Evolutionary conservation across 768 basidiomycete species (phyloP).

Genomic region (Tephrocybe sp.): DNA sequence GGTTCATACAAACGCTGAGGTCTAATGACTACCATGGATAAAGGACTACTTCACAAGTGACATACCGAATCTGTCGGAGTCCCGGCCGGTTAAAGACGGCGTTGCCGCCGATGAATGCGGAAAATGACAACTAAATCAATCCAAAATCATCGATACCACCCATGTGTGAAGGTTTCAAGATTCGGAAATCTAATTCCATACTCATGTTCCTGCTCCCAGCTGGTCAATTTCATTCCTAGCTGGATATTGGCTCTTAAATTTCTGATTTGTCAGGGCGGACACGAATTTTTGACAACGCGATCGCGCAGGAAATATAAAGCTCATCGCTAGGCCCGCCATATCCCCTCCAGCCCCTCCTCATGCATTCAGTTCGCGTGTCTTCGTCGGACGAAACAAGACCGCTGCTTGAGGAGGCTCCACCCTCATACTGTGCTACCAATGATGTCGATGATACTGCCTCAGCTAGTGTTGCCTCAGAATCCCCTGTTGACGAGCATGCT

Average conservation of each 20-base stretch:
- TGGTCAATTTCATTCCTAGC: conserved; percentile 21
- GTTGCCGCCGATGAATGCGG: conserved; percentile 42
- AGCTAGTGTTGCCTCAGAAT: conserved; percentile 24
- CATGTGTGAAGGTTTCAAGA: conserved; percentile 33
- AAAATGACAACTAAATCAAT: conserved; percentile 36
- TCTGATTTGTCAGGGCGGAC: conserved; percentile 37
- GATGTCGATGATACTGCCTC: conserved; percentile 32
- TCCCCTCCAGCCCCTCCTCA: conserved; percentile 33
- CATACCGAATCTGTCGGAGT: conserved; percentile 30
- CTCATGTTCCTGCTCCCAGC: conserved; percentile 32
- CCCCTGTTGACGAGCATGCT: conserved; percentile 29
- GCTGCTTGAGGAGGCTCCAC: conserved; percentile 50
- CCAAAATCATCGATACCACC: conserved; percentile 15
- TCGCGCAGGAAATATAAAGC: conserved; percentile 28
- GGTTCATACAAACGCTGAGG: background rate
- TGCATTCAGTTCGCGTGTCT: conserved; percentile 44
- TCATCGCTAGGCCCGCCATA: conserved; percentile 15
- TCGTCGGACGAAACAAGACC: conserved; percentile 55
- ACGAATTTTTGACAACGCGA: conserved; percentile 27
- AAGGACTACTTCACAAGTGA: background rate
- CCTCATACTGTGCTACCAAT: conserved; percentile 48
- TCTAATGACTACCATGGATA: background rate
- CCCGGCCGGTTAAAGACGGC: conserved; percentile 33
- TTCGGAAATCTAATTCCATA: conserved; percentile 36
- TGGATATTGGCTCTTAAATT: conserved; percentile 20